These are phyloP conservation scores for Boletellus sp. DNA, from an alignment of 768 basidiomycete genomes.

Conservation along the genomic window DNA sequence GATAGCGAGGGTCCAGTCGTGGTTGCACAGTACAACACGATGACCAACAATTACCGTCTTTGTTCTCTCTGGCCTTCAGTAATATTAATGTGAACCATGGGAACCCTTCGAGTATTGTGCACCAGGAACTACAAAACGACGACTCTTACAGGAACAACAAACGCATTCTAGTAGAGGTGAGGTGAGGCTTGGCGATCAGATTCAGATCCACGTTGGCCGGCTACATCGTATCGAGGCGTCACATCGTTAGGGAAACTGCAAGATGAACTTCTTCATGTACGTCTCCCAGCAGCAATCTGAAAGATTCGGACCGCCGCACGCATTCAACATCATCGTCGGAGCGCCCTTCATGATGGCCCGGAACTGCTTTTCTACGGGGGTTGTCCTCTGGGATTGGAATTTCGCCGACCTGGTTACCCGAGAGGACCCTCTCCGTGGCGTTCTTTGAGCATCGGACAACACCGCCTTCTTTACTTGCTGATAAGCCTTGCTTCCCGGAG, in stretches of 20 bases:
- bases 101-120: not conserved
- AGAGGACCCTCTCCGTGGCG: slow-evolving; percentile 7
- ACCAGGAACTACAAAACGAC: slow-evolving; percentile 18
- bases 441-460: slow-evolving; percentile 31
- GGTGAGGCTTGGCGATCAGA: slow-evolving; percentile 1
- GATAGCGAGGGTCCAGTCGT: slow-evolving; percentile 1
- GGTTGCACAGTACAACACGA: not conserved
- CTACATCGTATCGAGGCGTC: not conserved
- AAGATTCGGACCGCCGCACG: slow-evolving; percentile 47
- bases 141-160: slow-evolving; percentile 4
- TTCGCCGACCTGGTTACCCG: slow-evolving; percentile 6
- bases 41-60: slow-evolving; percentile 11
- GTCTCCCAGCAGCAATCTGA: slow-evolving; percentile 58
- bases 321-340: slow-evolving; percentile 29
- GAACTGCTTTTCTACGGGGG: slow-evolving; percentile 23
- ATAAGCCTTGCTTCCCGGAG: slow-evolving; percentile 41
- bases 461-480: slow-evolving; percentile 41
- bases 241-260: slow-evolving; percentile 53
- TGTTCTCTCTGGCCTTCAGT: not conserved
- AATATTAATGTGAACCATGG: not conserved
- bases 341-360: slow-evolving; percentile 34
- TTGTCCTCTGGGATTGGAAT: slow-evolving; percentile 19
- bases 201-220: not conserved
- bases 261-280: slow-evolving; percentile 58
- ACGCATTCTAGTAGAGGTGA: slow-evolving; percentile 2